Evolutionary conservation across 106 monocot species (phyloP), one percentile per base, ranked within the genome.

Genomic region (Posidonia australis): DNA sequence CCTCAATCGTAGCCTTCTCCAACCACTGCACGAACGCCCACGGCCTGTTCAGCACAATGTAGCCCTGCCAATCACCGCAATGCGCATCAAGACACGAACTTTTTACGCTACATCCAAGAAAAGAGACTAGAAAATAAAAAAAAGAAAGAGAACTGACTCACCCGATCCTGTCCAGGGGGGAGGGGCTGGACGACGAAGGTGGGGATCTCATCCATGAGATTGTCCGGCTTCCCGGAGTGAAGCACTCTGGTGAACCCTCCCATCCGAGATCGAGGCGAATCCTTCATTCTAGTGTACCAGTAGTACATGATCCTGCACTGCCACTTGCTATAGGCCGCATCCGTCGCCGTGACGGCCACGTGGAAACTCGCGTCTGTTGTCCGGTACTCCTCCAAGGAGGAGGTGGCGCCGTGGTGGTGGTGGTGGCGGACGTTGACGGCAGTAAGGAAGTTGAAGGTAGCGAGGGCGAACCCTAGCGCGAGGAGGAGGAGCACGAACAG

Each of bases 1-100:
- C 92, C 48, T 82, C 82, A 78, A 93, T 93, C 1, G 56, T 66
- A 44, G 85, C 88, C 65, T 79, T 93, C 70, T 77, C 78, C 46
- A 93, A 77, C 92, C 92, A 93, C 67, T 93, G 92, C 21, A 93
- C 92, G 58, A 93, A 93, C 0, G 92, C 92, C 92, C 92, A 93
- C 23, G 92, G 92, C 76, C 92, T 88, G 68, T 93, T 93, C 61
- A 93, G 74, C 9, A 93, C 92, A 75, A 93, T 78, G 64, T 93
- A 93, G 25, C 92, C 92, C 92, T 93, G 73, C 16, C 23, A 70
- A 31, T 22, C 36, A 62, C 61, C 43, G 7, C 18, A 19, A 42
- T 62, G 9, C 41, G 24, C 58, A 10, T 30, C 61, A 20, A 31
- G 13, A 5, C 52, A 19, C 25, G 17, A 27, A 47, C 44, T 5